phyloP scores from a whole-genome alignment of 108 stramenopile genomes.

The Fragilaria crotonensis region DNA sequence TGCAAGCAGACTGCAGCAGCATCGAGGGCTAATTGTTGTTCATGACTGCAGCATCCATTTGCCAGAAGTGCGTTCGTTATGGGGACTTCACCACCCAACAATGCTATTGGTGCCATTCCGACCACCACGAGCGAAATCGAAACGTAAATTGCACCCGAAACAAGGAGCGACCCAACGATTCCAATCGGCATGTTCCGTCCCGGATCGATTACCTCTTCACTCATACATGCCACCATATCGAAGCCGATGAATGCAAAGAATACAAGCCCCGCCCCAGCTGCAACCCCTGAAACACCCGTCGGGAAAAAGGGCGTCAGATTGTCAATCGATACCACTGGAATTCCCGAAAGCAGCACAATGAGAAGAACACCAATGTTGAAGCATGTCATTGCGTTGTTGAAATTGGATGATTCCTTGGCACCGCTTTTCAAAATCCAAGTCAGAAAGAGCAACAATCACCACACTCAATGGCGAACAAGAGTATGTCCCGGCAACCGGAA shows the following conservation, averaged over 20 bases:
- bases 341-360: slow-evolving; percentile 32
- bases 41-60: slow-evolving; percentile 43
- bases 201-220: slow-evolving; percentile 86
- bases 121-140: slow-evolving; percentile 71
- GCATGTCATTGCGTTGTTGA: slow-evolving; percentile 71
- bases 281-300: slow-evolving; percentile 26
- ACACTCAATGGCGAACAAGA: slow-evolving; percentile 54
- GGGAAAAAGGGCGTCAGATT: slow-evolving; percentile 42
- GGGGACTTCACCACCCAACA: slow-evolving; percentile 37
- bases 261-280: slow-evolving; percentile 42
- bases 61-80: slow-evolving; percentile 40
- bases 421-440: slow-evolving; percentile 53
- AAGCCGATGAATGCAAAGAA: slow-evolving; percentile 94
- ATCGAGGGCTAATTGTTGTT: slow-evolving; percentile 15
- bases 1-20: slow-evolving; percentile 11
- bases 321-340: slow-evolving; percentile 24
- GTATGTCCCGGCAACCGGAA: slow-evolving; percentile 23
- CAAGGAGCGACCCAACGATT: slow-evolving; percentile 66
- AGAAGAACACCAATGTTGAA: slow-evolving; percentile 52
- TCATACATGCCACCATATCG: slow-evolving; percentile 84
- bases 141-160: slow-evolving; percentile 70
- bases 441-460: slow-evolving; percentile 40
- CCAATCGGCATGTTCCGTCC: slow-evolving; percentile 73
- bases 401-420: slow-evolving; percentile 63
- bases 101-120: slow-evolving; percentile 69